Evolutionary conservation across 2,329 filamentous ascomycete genomes (phyloP).

Genomic region (Fonsecaea pedrosoi): DNA sequence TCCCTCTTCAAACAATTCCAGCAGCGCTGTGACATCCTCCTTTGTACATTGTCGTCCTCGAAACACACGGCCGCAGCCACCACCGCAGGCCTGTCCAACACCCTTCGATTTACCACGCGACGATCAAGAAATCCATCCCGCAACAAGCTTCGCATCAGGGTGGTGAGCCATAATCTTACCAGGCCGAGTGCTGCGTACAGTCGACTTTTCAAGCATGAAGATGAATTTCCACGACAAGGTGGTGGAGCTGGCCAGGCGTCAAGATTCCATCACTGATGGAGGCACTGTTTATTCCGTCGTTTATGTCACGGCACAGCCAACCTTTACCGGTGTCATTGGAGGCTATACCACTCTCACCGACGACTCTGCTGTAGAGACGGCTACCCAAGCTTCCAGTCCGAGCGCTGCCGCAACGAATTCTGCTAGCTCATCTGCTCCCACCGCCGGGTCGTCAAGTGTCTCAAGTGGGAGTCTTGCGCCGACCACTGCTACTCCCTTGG

Average conservation of each 20-base stretch:
- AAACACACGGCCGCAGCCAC: background rate
- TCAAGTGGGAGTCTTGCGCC: conserved; percentile 39
- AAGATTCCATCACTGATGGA: conserved; percentile 33
- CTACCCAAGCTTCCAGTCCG: conserved; percentile 16
- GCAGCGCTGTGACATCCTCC: conserved; percentile 17
- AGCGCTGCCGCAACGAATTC: conserved; percentile 14
- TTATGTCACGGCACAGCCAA: conserved; percentile 60
- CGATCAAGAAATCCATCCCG: conserved; percentile 3
- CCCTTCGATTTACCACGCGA: background rate
- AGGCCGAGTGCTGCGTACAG: background rate
- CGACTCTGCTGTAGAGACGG: conserved; percentile 11
- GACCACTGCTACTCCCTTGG: conserved; percentile 30
- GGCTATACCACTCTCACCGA: conserved; percentile 53
- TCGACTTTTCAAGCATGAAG: conserved; percentile 25
- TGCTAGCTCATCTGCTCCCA: conserved; percentile 9
- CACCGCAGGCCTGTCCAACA: background rate
- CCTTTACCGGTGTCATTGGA: conserved; percentile 59
- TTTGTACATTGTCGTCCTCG: background rate
- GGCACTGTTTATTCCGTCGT: conserved; percentile 47
- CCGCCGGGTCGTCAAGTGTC: conserved; percentile 14
- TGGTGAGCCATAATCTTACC: background rate
- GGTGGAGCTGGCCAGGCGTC: conserved; percentile 35
- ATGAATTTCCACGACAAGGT: conserved; percentile 32
- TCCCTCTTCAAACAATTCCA: conserved; percentile 11
- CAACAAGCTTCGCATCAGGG: background rate